Conservation (phyloP, 306 rosid genomes). For the Glycine tomentella region DNA sequence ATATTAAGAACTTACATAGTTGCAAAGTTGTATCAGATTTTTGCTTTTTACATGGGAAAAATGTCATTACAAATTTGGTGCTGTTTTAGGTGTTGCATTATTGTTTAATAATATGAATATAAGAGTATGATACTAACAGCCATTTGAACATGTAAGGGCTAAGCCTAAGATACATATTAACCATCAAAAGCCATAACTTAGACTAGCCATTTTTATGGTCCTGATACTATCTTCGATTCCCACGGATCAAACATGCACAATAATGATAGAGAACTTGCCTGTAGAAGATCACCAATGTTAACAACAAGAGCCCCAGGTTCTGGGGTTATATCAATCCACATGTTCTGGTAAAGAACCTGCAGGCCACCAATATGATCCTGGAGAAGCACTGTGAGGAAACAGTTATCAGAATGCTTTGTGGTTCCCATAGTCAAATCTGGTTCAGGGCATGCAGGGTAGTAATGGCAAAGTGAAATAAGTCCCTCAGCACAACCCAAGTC, state of each 20-base stretch:
- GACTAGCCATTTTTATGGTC: too few relatives aligned
- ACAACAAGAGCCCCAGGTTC: constrained; percentile 40
- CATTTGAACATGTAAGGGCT: too few relatives aligned
- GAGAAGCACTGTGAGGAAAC: constrained; percentile 44
- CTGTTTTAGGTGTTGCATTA: not conserved
- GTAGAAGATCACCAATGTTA: constrained; percentile 45
- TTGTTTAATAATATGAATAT: too few relatives aligned
- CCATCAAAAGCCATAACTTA: too few relatives aligned
- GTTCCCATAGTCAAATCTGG: constrained; percentile 47
- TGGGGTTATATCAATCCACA: constrained; percentile 38
- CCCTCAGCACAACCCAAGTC: constrained; percentile 38
- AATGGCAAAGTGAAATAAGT: constrained; percentile 27
- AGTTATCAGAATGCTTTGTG: constrained; percentile 43
- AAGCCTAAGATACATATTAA: too few relatives aligned
- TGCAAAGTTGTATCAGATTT: not conserved
- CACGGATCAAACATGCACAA: too few relatives aligned
- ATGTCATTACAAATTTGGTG: not conserved
- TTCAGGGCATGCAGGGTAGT: constrained; percentile 49
- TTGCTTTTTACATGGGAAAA: not conserved
- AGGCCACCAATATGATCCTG: constrained; percentile 53
- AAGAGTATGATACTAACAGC: not conserved
- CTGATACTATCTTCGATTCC: too few relatives aligned
- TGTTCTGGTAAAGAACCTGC: constrained; percentile 42
- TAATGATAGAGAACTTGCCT: constrained; percentile 26
- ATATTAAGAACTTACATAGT: not conserved